A percentile compares a stretch with the other conserved stretches of the same genome.
phyloP scores from a whole-genome alignment of 345 rosid species.

The Murraya paniculata region DNA sequence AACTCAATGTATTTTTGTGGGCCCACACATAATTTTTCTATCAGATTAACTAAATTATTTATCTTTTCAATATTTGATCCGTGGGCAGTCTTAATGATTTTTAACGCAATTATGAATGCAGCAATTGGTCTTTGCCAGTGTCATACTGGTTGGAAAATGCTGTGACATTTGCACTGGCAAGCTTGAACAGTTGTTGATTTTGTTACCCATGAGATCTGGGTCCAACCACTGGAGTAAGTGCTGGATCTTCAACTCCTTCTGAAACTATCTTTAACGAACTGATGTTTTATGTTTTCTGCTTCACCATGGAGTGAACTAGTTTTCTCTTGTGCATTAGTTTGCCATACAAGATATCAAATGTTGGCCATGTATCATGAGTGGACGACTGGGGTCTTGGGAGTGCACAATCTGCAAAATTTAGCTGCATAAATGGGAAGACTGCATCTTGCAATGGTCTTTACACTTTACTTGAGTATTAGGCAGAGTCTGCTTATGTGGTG shows the following conservation, averaged over 20 bases:
- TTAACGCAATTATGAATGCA: background rate
- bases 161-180: background rate
- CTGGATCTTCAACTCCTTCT: background rate
- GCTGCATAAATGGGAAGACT: background rate
- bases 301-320: background rate
- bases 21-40: background rate
- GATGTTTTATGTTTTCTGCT: background rate
- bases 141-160: background rate
- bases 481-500: background rate
- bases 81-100: background rate
- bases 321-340: background rate
- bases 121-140: background rate
- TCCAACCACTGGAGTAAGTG: background rate
- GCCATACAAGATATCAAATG: background rate
- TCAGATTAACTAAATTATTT: background rate
- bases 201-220: background rate
- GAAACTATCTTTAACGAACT: background rate
- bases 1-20: background rate
- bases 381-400: background rate
- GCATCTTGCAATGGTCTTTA: background rate
- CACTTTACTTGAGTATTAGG: background rate
- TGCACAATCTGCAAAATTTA: background rate
- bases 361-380: background rate
- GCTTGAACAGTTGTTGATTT: background rate
- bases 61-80: background rate